Percentiles rank a stretch among this genome's conserved stretches.
Evolutionary conservation across 2,329 filamentous ascomycete species (phyloP).

Genomic region (Periconia macrospinosa): DNA sequence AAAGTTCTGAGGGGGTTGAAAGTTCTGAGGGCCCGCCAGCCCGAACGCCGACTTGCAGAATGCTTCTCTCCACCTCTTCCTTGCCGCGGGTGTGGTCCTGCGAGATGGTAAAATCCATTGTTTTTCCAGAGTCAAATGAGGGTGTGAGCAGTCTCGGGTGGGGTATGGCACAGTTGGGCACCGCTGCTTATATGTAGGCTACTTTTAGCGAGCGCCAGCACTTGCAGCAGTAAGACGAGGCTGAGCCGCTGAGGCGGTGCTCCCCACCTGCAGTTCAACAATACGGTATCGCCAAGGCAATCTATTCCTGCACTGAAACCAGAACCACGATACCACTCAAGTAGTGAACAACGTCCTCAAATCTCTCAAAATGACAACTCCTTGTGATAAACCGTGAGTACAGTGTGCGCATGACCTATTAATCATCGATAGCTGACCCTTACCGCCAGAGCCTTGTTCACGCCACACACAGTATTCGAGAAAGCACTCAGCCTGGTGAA

Average conservation of each 20-base stretch:
- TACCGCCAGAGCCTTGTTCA: not conserved
- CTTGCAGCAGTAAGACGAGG: too few species aligned
- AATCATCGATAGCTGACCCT: not conserved
- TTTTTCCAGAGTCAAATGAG: not conserved
- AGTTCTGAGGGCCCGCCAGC: not conserved
- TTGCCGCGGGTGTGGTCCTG: not conserved
- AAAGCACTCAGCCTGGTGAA: not conserved
- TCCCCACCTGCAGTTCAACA: too few species aligned
- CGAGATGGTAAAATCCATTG: not conserved
- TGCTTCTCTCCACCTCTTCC: constrained; percentile 1
- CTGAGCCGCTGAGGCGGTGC: too few species aligned
- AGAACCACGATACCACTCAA: too few species aligned
- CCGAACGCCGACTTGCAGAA: not conserved
- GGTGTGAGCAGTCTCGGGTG: not conserved
- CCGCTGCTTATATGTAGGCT: too few species aligned
- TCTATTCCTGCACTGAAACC: too few species aligned
- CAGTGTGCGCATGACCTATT: not conserved
- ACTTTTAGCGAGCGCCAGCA: too few species aligned
- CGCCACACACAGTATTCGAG: not conserved
- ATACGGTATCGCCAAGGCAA: too few species aligned
- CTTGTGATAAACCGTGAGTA: not conserved
- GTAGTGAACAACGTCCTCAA: not conserved
- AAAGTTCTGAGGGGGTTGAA: too few species aligned
- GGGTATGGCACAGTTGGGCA: too few species aligned
- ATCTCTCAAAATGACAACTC: not conserved